Evolutionary conservation across 1,139 yeast genomes (phyloP), one percentile per base, ranked within the genome.

Genomic region (Schwanniomyces etchellsii): DNA sequence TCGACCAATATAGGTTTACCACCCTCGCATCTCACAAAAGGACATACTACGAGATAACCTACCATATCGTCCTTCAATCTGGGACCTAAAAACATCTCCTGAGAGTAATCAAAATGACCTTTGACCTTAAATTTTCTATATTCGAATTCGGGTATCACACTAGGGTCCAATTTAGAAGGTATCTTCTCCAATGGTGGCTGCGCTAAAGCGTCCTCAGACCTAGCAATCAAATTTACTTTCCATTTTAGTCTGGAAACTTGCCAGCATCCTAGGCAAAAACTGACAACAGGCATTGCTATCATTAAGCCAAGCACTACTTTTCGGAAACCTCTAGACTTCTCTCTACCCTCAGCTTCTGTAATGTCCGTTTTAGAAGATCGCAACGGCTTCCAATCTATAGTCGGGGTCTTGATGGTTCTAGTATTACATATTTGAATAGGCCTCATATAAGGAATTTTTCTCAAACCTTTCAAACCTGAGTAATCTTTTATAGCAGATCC

Each of bases 71-170:
- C 78, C 39, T 71, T 70, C 35, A 83, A 67, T 42, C 96, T 70
- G 12, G 98, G 98, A 0, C 97, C 97, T 31, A 93, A 85, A 45
- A 84, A 83, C 65, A 88, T 77, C 52, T 91, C 99, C 48, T 88
- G 80, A 14, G 77, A 76, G 48, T 91, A 93, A 43, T 84, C 80
- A 52, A 82, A 91, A 35, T 64, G 71, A 0, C 99, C 99, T 32
- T 69, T 75, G 11, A 83, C 62, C 18, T 66, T 61, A 33, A 91
- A 89, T 39, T 81, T 69, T 32, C 96, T 70, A 54, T 81, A 91
- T 48, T 88, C 95, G 56, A 85, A 81, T 38, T 83, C 82, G 17
- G 57, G 47, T n/a, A 74, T 55, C 17, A 73, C 77, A 9, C 66
- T 69, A 9, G 81, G 77, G 9, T 72, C 71, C 20, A 78, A 52